Base-by-base conservation (phyloP, 257 asterid genomes). In the Verbascum thapsus region DNA sequence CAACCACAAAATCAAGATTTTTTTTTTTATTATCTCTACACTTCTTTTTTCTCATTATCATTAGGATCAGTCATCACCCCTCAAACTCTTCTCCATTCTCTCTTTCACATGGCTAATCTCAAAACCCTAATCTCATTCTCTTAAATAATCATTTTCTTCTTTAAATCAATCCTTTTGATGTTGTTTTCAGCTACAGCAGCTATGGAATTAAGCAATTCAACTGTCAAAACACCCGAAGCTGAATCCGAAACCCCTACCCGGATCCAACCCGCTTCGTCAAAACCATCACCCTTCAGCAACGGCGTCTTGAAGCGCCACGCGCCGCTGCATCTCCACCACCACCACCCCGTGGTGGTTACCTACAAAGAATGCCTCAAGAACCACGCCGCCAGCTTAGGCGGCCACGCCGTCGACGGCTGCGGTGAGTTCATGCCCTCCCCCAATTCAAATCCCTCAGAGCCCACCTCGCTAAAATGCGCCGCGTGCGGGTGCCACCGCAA, bases 401-500 rank as follows among this genome's bases (percentile, higher is more conserved):
- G 83, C 61, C 96, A 94, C 78, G 97, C 99, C 58, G 80, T 94
- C 38, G 99, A 94, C 74, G 99, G 99, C 2, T 92, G 97, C 58
- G 97, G 99, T 0, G 99, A 92, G 50, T 92, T 92, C 67, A 92
- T 92, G 97, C 95, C 95, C 0, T 84, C 97, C 0, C 90, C 88
- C 0, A 48, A 80, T 1, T 67, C 88, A 7, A 78, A 73, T 55
- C 83, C 91, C 5, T 45, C 85, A 9, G 94, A 89, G 70, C 97
- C 99, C 32, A 82, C 99, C 18, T 85, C 97, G 11, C 81, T 94
- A 2, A 90, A 80, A 78, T 94, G 99, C 84, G 96, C 99, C 13
- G 99, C 96, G 1, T 94, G 97, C 62, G 96, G 96, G 0, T 94
- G 99, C 75, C 99, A 92, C 85, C 95, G 97, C 19, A 92, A 86